These are phyloP conservation scores for Scytalidium sp. DNA, from an alignment of 2,329 filamentous ascomycete genomes.

Conservation along the genomic window DNA sequence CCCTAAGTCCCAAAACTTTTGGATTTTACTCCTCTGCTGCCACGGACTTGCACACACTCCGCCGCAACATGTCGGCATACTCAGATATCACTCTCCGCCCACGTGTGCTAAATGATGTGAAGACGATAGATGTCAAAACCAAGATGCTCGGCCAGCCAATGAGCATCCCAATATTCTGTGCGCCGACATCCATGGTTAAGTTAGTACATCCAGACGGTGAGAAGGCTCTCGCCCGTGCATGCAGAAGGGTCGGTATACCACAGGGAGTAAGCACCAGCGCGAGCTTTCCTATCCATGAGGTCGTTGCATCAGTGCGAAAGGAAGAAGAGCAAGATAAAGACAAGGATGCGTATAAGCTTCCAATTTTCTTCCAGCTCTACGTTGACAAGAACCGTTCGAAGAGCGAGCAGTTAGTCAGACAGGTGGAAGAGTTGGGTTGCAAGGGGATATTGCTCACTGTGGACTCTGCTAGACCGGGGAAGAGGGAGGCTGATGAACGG, in stretches of 20 bases:
- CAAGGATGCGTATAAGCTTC: slow-evolving; percentile 5
- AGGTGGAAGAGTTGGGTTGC: slow-evolving; percentile 43
- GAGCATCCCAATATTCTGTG: slow-evolving; percentile 58
- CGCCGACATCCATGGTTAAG: slow-evolving; percentile 62
- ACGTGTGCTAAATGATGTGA: slow-evolving; percentile 54
- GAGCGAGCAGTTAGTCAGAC: slow-evolving; percentile 45
- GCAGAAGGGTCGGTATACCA: slow-evolving; percentile 47
- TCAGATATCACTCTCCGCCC: slow-evolving; percentile 57
- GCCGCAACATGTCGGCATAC: slow-evolving; percentile 53
- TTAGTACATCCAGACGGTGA: slow-evolving; percentile 65
- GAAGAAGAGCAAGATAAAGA: slow-evolving; percentile 16
- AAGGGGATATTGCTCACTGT: slow-evolving; percentile 57
- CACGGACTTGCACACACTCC: slow-evolving; percentile 64
- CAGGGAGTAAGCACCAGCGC: slow-evolving; percentile 62
- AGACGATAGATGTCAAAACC: slow-evolving; percentile 45
- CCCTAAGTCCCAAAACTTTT: slow-evolving; percentile 62
- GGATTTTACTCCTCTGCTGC: slow-evolving; percentile 67
- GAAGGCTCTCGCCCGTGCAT: slow-evolving; percentile 51
- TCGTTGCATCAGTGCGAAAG: slow-evolving; percentile 38
- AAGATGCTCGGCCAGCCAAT: slow-evolving; percentile 52
- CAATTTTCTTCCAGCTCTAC: slow-evolving; percentile 58
- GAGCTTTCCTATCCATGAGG: slow-evolving; percentile 54
- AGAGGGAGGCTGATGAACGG: slow-evolving; percentile 46
- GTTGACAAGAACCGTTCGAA: slow-evolving; percentile 53
- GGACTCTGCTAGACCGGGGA: slow-evolving; percentile 55